Base-by-base conservation (phyloP, 495 filamentous ascomycete genomes). In the Aspergillus cristatus region DNA sequence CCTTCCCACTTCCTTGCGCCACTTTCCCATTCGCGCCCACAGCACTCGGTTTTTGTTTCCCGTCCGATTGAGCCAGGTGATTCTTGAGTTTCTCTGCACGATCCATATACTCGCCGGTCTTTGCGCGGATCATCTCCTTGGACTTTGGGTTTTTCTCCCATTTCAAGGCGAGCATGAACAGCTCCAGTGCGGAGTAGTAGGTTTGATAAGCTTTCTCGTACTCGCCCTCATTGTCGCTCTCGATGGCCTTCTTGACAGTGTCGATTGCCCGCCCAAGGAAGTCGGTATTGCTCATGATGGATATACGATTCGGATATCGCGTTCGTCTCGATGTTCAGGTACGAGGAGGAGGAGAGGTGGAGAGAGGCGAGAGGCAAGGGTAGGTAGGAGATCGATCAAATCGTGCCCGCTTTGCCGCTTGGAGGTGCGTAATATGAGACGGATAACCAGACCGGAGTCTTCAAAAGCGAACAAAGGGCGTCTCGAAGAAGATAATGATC, bases 81-180 rank as follows among this genome's bases (percentile, higher is more conserved):
- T 79, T 76, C 65, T 97, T 97, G 33, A 99, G 74, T 67, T 96
- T 95, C 69, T 97, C 91, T 25, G 91, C 90, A 26, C 91, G 84
- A 58, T 94, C 88, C 85, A 99, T 94, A 71, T 99, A 99, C 55
- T 96, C 89, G 48, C 69, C 82, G 1, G 84, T 81, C 66, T 97
- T 97, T 30, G 78, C 76, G 37, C 89, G 81, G 45, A 99, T 95
- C 78, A 94, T 94, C 58, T 94, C 85, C 67, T 98, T 97, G 30
- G 84, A 86, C 42, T 85, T 87, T 26, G 78, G 75, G 63, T 95
- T 97, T 73, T 97, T 99, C 68, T 96, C 90, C 87, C 88, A 97
- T 69, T 97, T 97, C 18, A 95, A 67, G 7, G 89, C 90, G 31
- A 95, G 77, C 84, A 96, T 90, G 66, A 96, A 96, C 35, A 93